These are phyloP conservation scores for Carex parvula DNA, from an alignment of 176 grass and related monocot species.

Conservation along the genomic window DNA sequence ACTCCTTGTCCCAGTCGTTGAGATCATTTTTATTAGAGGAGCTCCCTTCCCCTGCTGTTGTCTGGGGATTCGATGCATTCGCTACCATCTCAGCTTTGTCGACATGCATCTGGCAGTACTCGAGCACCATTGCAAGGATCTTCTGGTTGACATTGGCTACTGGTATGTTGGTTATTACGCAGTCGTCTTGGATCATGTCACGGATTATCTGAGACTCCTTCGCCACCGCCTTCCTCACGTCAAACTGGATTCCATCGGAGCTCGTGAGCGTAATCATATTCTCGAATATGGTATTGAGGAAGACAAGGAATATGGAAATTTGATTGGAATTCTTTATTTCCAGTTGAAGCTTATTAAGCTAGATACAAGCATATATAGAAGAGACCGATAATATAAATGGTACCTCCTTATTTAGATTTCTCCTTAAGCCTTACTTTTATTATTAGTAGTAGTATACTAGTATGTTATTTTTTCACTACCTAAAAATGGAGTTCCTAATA, in stretches of 20 bases:
- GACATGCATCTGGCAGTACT: conserved; percentile 62
- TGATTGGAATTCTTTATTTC: too few species aligned
- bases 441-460: too few species aligned
- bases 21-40: not conserved
- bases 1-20: not conserved
- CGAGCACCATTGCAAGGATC: conserved; percentile 56
- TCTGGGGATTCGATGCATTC: not conserved
- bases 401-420: too few species aligned
- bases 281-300: not conserved
- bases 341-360: too few species aligned
- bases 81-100: not conserved
- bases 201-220: conserved; percentile 25
- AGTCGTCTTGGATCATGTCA: conserved; percentile 71
- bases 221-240: not conserved
- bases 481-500: too few species aligned
- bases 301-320: too few species aligned
- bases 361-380: too few species aligned
- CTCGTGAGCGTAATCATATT: not conserved
- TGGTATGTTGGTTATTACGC: conserved; percentile 43
- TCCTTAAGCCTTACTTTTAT: too few species aligned
- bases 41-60: not conserved
- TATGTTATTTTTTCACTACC: too few species aligned
- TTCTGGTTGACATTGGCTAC: conserved; percentile 48
- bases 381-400: too few species aligned
- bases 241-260: not conserved